Conservation (phyloP, 1,139 yeast genomes). For the Candida sp. region DNA sequence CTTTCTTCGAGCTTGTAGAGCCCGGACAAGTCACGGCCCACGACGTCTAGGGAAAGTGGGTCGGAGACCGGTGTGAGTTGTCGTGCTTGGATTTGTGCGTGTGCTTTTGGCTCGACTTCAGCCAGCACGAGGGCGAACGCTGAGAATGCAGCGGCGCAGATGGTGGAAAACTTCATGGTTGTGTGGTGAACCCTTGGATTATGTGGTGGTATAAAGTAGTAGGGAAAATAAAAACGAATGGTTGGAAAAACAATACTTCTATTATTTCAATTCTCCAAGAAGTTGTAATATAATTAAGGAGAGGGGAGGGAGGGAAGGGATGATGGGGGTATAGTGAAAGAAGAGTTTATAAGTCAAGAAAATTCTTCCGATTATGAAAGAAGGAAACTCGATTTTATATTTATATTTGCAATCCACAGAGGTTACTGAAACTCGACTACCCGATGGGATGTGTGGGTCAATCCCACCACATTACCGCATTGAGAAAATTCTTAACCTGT, state of each 20-base stretch:
- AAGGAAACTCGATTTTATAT: not conserved
- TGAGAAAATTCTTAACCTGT: not conserved
- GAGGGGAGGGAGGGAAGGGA: not conserved
- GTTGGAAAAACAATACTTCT: not conserved
- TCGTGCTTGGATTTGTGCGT: not conserved
- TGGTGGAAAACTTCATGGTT: conserved; percentile 13
- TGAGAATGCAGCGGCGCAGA: conserved; percentile 10
- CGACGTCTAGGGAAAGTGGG: conserved; percentile 10
- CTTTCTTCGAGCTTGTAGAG: conserved; percentile 18
- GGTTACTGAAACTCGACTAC: not conserved
- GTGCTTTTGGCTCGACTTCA: conserved; percentile 10
- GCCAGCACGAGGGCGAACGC: conserved; percentile 10
- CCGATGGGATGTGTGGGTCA: not conserved
- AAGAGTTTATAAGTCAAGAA: not conserved
- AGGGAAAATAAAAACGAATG: conserved; percentile 5
- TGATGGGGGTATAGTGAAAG: not conserved
- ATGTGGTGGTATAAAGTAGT: not conserved
- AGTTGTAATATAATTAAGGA: not conserved
- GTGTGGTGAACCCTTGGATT: too few relatives aligned
- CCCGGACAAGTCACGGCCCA: conserved; percentile 7
- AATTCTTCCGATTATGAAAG: not conserved
- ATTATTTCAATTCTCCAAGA: not conserved
- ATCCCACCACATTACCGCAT: not conserved
- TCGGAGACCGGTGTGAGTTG: conserved; percentile 11
- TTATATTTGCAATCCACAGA: not conserved